Evolutionary conservation across 2,329 filamentous ascomycete genomes (phyloP).

Genomic region (Zasmidium cellare): DNA sequence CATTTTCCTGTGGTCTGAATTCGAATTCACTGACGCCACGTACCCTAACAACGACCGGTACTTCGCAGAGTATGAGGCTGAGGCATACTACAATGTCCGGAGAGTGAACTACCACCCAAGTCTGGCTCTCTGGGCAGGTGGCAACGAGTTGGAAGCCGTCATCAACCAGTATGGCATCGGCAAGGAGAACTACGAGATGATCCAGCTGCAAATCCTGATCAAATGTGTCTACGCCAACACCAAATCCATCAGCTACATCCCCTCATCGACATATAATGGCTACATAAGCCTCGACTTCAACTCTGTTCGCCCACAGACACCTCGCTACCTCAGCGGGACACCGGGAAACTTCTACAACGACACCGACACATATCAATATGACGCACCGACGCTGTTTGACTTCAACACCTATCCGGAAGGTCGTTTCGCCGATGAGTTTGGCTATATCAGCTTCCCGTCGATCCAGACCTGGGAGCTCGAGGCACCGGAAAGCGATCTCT

Average conservation of each 20-base stretch:
- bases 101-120: constrained; percentile 58
- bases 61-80: constrained; percentile 54
- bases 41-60: constrained; percentile 57
- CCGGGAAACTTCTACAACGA: background rate
- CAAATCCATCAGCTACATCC: constrained; percentile 2
- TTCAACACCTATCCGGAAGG: background rate
- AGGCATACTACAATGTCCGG: constrained; percentile 60
- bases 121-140: constrained; percentile 39
- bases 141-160: constrained; percentile 60
- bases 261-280: constrained; percentile 1
- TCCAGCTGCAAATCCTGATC: constrained; percentile 55
- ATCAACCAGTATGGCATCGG: constrained; percentile 45
- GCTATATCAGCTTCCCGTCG: constrained; percentile 50
- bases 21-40: constrained; percentile 60
- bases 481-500: constrained; percentile 49
- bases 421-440: constrained; percentile 1
- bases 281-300: constrained; percentile 1
- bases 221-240: constrained; percentile 4
- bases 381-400: background rate
- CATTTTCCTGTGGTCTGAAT: constrained; percentile 62
- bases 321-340: background rate
- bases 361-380: background rate
- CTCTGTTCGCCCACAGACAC: background rate
- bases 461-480: constrained; percentile 58
- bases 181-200: constrained; percentile 39